Conservation (phyloP, 805 yeast genomes). For the Jamesozyma hellenica region DNA sequence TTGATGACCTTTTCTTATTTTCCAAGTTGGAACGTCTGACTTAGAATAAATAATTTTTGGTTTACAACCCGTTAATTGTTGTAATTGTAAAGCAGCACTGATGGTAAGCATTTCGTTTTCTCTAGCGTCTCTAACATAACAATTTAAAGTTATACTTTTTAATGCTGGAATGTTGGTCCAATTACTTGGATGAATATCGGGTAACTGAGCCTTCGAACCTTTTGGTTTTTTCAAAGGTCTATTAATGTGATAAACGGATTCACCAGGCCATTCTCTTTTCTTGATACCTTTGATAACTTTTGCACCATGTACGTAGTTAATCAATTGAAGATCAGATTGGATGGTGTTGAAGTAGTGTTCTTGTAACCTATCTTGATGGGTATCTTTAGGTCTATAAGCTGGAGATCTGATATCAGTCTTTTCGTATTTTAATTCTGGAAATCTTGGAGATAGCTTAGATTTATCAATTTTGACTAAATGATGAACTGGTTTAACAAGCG, state of each 20-base stretch:
- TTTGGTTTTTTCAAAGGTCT: slow-evolving; percentile 68
- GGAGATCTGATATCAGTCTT: slow-evolving; percentile 74
- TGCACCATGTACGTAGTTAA: slow-evolving; percentile 62
- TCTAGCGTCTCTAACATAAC: slow-evolving; percentile 65
- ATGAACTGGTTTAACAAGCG: slow-evolving; percentile 84
- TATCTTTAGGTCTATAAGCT: slow-evolving; percentile 60
- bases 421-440: slow-evolving; percentile 54
- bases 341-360: slow-evolving; percentile 71
- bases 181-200: slow-evolving; percentile 60
- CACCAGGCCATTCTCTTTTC: slow-evolving; percentile 72
- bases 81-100: slow-evolving; percentile 67
- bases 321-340: slow-evolving; percentile 66
- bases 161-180: slow-evolving; percentile 64
- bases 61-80: slow-evolving; percentile 89
- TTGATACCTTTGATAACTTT: slow-evolving; percentile 50
- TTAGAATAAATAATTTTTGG: slow-evolving; percentile 65
- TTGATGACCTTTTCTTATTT: slow-evolving; percentile 73
- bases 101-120: slow-evolving; percentile 63
- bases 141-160: slow-evolving; percentile 57
- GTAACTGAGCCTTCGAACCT: slow-evolving; percentile 66
- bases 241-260: slow-evolving; percentile 77
- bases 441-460: slow-evolving; percentile 61
- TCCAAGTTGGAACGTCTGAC: slow-evolving; percentile 77
- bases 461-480: slow-evolving; percentile 75
- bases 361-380: slow-evolving; percentile 68